Base-by-base conservation (phyloP, 805 yeast genomes). In the Barnettozyma pratensis region DNA sequence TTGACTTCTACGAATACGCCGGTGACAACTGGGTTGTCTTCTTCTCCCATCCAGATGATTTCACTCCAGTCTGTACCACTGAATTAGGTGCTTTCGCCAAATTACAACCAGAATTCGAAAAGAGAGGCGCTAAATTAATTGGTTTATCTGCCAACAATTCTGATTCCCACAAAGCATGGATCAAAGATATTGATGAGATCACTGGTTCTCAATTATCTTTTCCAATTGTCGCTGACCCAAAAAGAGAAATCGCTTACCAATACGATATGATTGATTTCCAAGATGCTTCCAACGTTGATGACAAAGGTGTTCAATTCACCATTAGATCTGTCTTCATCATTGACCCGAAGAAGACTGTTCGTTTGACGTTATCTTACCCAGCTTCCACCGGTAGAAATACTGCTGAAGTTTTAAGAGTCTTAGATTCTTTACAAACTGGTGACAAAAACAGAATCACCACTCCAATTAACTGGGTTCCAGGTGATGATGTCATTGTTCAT, bases 41-140 rank as follows among this genome's bases (percentile, higher is more conserved):
- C 53, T 84, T 84, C 69, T 80, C 86, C 32, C 89, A 84, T 63
- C 90, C 90, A 48, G 88, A 82, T 55, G 89, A 83, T 64, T 83
- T 80, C 72, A 84, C 90, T 25, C 90, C 90, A 35, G 87, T 84
- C 42, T 84, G 90, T 65, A 84, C 89, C 54, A 84, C 90, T 45
- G 90, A 84, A 66, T 72, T 84, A 51, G 89, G 89, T 54, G 89
- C 88, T 7, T 83, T 84, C 60, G 83, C 88, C 54, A 77, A 79
- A 61, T 70, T 84, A 61, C 80, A 82, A 62, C 85, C 85, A 11
- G 88, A 83, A 63, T 84, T 84, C 61, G 72, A 72, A 57, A 75
- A 77, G 64, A 74, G 88, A 64, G 77, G 77, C 48, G 83, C 82
- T 47, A 81, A 82, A 60, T 71, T 84, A 61, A 76, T 84, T 61